phyloP scores from a whole-genome alignment of 768 basidiomycete genomes.

The Pleurotus citrinopileatus region DNA sequence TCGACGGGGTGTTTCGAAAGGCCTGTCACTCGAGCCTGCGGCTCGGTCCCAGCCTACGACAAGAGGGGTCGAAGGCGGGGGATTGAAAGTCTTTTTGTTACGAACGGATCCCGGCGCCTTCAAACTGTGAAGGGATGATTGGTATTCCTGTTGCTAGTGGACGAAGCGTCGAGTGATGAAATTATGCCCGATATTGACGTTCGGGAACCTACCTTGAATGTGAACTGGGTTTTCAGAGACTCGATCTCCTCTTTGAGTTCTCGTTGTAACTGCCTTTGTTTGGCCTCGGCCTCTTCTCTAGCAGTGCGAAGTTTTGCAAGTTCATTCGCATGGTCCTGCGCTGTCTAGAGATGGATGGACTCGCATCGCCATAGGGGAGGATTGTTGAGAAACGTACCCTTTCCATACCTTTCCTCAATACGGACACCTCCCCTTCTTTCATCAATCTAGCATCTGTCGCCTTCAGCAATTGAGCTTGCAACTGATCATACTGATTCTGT shows the following conservation, averaged over 20 bases:
- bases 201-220: slow-evolving; percentile 55
- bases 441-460: slow-evolving; percentile 48
- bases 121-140: slow-evolving; percentile 40
- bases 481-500: slow-evolving; percentile 43
- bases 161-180: slow-evolving; percentile 9
- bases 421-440: slow-evolving; percentile 71
- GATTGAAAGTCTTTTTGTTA: slow-evolving; percentile 34
- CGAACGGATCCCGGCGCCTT: slow-evolving; percentile 46
- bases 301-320: slow-evolving; percentile 53
- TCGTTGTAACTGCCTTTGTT: slow-evolving; percentile 52
- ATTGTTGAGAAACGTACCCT: slow-evolving; percentile 42
- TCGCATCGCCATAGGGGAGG: neutral
- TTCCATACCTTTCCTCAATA: slow-evolving; percentile 63
- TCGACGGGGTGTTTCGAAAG: slow-evolving; percentile 35
- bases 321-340: slow-evolving; percentile 57
- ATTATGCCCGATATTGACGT: slow-evolving; percentile 6
- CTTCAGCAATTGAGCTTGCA: slow-evolving; percentile 42
- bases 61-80: slow-evolving; percentile 38
- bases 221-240: slow-evolving; percentile 62
- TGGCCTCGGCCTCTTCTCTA: slow-evolving; percentile 60
- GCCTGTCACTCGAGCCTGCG: slow-evolving; percentile 24
- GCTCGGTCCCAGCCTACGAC: slow-evolving; percentile 32
- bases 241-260: slow-evolving; percentile 69
- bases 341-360: slow-evolving; percentile 33
- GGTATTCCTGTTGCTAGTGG: slow-evolving; percentile 66